Conservation (phyloP, 176 grass and related monocot genomes). For the Oryza glumipatula region DNA sequence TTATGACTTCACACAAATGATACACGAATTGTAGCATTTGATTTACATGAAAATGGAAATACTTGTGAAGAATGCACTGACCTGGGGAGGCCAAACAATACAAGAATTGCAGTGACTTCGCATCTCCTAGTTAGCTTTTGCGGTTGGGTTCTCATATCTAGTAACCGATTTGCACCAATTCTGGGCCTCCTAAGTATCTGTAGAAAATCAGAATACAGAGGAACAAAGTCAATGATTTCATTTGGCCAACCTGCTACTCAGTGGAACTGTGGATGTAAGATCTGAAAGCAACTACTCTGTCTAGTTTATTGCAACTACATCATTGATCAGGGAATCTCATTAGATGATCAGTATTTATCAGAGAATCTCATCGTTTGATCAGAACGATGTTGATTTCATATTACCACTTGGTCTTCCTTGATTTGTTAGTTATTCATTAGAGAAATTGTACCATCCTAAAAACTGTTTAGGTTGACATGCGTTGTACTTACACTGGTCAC, state of each 20-base stretch:
- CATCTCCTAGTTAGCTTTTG: conserved; percentile 82
- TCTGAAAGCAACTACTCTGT: not conserved
- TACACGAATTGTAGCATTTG: conserved; percentile 9
- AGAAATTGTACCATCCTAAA: too few relatives aligned
- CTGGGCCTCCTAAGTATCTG: conserved; percentile 79
- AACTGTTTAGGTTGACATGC: not conserved
- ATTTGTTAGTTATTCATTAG: not conserved
- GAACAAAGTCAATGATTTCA: not conserved
- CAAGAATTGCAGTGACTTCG: conserved; percentile 93
- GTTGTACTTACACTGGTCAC: conserved; percentile 77
- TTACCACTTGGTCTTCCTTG: not conserved
- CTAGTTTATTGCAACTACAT: not conserved
- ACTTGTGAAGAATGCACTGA: conserved; percentile 43
- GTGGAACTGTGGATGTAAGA: not conserved
- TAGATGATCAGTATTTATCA: not conserved
- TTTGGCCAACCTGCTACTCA: not conserved
- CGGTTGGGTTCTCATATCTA: conserved; percentile 73
- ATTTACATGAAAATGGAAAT: not conserved
- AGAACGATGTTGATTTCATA: not conserved
- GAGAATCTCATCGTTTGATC: not conserved
- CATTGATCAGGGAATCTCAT: not conserved
- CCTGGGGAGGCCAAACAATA: conserved; percentile 91
- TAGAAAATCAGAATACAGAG: not conserved
- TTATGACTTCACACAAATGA: conserved; percentile 14
- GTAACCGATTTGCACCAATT: conserved; percentile 71